Evolutionary conservation across 768 basidiomycete genomes (phyloP), one percentile per base, ranked within the genome.

Genomic region (Lentinula raphanica): DNA sequence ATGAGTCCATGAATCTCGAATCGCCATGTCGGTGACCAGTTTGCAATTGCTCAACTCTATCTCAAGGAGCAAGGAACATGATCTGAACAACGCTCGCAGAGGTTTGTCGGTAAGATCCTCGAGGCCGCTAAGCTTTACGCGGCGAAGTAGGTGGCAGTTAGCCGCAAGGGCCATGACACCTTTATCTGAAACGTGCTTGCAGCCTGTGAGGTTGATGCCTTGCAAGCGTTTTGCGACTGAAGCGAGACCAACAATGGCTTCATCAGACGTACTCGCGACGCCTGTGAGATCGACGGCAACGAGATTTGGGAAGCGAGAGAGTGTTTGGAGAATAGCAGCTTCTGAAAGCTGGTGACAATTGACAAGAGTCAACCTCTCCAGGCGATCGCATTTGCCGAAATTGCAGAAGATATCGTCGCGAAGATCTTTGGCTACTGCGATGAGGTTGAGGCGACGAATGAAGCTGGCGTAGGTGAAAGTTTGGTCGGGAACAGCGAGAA

Each of bases 371-470:
- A 98, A 81, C 53, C 94, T 86, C 72, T 97, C 95, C 53, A 95
- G 80, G 49, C 91, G 79, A 64, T 85, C 79, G 72, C 94, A 97
- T 54, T 77, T 79, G 38, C 81, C 77, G 62, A 96, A 83, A 48
- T 85, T 79, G 49, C 77, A 73, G 67, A 97, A 83, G 58, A 89
- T 77, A 60, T 87, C 81, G 71, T 94, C 91, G 40, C 77, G 81
- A 65, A 98, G 82, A 61, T 84, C 80, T 21, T 74, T 68, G 31
- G 84, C 84, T 38, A 98, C 76, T 51, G 80, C 79, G 54, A 87
- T 79, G 68, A 98, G 90, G 69, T 98, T 97, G 67, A 99, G 83
- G 46, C 97, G 87, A 28, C 93, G 87, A 62, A 98, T 86, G 67
- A 96, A 93, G 56, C 79, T 78, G 42, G 91, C 80, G 68, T 98